Conservation (phyloP, 2,329 filamentous ascomycete genomes). For the Lasiodiplodia sp. region DNA sequence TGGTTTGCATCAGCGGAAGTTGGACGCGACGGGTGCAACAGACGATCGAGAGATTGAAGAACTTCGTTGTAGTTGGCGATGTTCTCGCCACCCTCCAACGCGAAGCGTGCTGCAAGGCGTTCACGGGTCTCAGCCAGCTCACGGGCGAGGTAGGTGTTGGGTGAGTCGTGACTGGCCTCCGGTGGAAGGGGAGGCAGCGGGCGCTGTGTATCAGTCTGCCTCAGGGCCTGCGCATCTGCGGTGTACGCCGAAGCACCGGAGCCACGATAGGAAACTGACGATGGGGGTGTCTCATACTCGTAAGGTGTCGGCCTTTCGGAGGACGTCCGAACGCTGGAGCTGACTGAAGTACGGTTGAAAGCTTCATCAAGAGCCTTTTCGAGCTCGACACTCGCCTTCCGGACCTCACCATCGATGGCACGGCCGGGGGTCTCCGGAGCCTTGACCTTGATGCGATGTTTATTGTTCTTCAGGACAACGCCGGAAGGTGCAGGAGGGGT, state of each 20-base stretch:
- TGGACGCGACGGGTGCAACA: constrained; percentile 29
- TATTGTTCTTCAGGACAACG: constrained; percentile 14
- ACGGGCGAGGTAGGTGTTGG: constrained; percentile 60
- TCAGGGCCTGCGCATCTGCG: constrained; percentile 8
- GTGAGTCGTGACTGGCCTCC: constrained; percentile 47
- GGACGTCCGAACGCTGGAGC: constrained; percentile 58
- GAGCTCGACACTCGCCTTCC: constrained; percentile 83
- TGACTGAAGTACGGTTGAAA: constrained; percentile 74
- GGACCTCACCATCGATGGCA: constrained; percentile 76
- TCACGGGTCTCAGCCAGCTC: constrained; percentile 66
- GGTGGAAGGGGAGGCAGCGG: constrained; percentile 54
- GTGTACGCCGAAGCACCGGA: constrained; percentile 37
- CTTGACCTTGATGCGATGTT: constrained; percentile 25
- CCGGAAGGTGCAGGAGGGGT: constrained; percentile 1
- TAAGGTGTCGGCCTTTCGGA: constrained; percentile 47
- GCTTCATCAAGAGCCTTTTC: constrained; percentile 92
- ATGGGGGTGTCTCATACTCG: constrained; percentile 60
- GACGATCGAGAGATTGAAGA: constrained; percentile 22
- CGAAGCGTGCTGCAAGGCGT: constrained; percentile 61
- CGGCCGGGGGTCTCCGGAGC: constrained; percentile 51
- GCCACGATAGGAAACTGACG: constrained; percentile 53
- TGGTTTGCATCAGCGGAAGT: constrained; percentile 38
- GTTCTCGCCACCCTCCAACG: constrained; percentile 53
- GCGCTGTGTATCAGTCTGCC: constrained; percentile 38
- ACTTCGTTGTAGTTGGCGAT: constrained; percentile 65